Evolutionary conservation across 2,329 filamentous ascomycete genomes (phyloP).

Genomic region (Colletotrichum sp.): DNA sequence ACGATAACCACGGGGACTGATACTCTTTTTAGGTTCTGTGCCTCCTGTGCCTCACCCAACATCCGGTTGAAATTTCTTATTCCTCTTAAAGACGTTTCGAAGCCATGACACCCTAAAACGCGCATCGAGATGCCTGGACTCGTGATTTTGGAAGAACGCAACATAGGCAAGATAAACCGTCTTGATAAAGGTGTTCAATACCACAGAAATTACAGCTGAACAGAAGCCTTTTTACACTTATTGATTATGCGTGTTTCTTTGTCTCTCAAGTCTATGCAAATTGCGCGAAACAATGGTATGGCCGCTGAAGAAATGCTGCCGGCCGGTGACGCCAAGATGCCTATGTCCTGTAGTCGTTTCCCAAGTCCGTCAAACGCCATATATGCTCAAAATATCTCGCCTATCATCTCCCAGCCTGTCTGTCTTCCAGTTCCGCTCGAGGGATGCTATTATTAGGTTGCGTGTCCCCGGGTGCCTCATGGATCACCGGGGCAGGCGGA

Average conservation of each 20-base stretch:
- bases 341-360: not conserved
- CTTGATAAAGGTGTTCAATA: rapidly evolving
- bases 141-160: not conserved
- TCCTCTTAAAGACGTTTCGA: not conserved
- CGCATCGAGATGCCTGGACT: not conserved
- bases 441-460: not conserved
- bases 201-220: not conserved
- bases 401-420: not conserved
- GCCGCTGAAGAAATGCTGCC: not conserved
- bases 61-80: not conserved
- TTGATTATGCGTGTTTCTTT: not conserved
- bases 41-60: not conserved
- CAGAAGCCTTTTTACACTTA: not conserved
- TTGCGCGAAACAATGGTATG: not conserved
- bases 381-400: not conserved
- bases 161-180: not conserved
- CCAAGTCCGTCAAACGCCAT: not conserved
- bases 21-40: not conserved
- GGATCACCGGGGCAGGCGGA: not conserved
- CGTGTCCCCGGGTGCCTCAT: not conserved
- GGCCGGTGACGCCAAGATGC: not conserved
- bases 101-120: not conserved
- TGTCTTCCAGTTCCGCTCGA: not conserved
- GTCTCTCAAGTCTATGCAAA: not conserved
- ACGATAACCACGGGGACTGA: not conserved